Percentiles rank a stretch among this genome's conserved stretches.
Conservation (phyloP, 176 grass and related monocot species). For the Musa troglodytarum region DNA sequence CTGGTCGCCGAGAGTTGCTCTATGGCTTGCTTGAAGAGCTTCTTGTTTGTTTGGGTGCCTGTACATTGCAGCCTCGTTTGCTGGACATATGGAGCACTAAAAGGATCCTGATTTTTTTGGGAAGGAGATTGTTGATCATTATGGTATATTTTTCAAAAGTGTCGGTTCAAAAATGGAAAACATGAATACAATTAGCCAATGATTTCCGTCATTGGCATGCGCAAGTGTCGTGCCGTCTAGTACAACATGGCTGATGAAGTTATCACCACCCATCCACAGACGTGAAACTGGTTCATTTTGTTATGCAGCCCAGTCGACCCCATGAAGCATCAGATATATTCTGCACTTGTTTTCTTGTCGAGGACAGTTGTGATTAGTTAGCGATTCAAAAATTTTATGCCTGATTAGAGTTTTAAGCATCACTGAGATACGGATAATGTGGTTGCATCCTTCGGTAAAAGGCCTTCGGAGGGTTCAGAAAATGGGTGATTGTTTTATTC, state of each 20-base stretch:
- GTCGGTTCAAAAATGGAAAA: not conserved
- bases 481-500: not conserved
- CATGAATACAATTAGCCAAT: not conserved
- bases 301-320: slow-evolving; percentile 63
- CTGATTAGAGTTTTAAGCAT: not conserved
- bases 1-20: not conserved
- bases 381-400: not conserved
- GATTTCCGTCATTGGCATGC: not conserved
- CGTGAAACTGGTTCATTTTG: slow-evolving; percentile 62
- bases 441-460: too few relatives aligned
- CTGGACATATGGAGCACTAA: slow-evolving; percentile 20
- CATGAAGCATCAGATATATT: slow-evolving; percentile 5
- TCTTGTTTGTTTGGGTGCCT: slow-evolving; percentile 52
- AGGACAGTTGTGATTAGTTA: not conserved
- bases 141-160: not conserved
- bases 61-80: slow-evolving; percentile 43
- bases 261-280: slow-evolving; percentile 73
- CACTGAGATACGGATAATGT: not conserved
- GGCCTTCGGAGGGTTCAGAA: not conserved
- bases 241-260: slow-evolving; percentile 26
- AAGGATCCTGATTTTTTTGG: not conserved
- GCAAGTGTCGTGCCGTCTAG: slow-evolving; percentile 13
- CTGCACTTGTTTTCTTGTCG: not conserved
- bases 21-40: not conserved
- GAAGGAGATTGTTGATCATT: not conserved